Conservation (phyloP, 2,329 filamentous ascomycete genomes). For the Ophiostoma piceae region DNA sequence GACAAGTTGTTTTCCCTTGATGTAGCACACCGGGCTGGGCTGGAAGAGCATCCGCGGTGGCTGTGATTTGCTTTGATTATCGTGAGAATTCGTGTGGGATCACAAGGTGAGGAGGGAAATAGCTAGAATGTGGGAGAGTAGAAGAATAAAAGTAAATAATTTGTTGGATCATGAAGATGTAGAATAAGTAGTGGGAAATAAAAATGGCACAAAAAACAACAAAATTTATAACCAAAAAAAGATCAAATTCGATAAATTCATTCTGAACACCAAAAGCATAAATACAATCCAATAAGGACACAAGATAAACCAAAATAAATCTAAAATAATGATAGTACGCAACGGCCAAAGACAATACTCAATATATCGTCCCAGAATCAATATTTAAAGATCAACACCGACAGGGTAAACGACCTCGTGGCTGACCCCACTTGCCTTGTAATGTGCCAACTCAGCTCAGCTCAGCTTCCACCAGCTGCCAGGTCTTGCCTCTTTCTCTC, state of each 20-base stretch:
- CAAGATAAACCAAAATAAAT: neutral
- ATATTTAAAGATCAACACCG: neutral
- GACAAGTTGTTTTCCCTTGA: neutral
- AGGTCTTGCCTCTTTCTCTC: neutral
- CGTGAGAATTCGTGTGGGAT: neutral
- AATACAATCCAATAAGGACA: neutral
- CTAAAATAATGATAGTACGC: neutral
- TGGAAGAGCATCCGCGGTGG: neutral
- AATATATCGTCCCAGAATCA: neutral
- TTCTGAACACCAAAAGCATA: neutral
- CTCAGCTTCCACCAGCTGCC: slow-evolving; percentile 1
- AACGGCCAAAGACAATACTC: neutral
- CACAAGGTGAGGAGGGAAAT: neutral
- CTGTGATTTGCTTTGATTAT: neutral
- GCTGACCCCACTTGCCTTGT: neutral
- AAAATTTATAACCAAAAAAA: neutral
- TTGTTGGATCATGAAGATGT: too few species aligned
- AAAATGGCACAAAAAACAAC: neutral
- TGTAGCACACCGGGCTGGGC: neutral
- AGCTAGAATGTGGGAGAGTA: neutral
- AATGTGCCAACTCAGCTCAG: slow-evolving; percentile 5
- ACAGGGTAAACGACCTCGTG: neutral
- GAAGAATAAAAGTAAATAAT: too few species aligned
- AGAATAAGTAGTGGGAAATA: neutral
- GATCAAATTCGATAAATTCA: neutral